Evolutionary conservation across 2,329 filamentous ascomycete species (phyloP), one percentile per base, ranked within the genome.

Genomic region (Hirsutella thompsonii): DNA sequence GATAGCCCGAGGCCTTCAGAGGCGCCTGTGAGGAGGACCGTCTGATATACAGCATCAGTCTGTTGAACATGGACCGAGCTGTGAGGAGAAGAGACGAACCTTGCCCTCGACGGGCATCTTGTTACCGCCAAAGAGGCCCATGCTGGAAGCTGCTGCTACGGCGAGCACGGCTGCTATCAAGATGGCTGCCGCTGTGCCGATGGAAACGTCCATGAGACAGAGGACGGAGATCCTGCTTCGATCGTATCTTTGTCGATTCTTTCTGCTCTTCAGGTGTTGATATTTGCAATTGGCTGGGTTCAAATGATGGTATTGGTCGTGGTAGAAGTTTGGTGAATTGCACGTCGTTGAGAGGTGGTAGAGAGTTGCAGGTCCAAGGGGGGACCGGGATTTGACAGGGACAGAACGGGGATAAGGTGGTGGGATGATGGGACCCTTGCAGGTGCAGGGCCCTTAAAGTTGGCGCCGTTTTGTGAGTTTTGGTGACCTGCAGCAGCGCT

Each of bases 1-100:
- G 78, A 77, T 50, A 80, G 78, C 44, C 92, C 92, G 82, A 95
- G 86, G 43, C 92, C 92, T 56, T 95, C 85, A 0, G 92, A 95
- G 26, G 81, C 88, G 37, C 92, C 92, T 1, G 92, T 98, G 40
- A 98, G 69, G 42, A 96, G 69, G 40, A 93, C 72, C 2, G 89
- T 94, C 88, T 94, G 38, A 10, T 20, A 40, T 9, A 11, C 26
- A 42, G 44, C 19, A 39, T 30, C 32, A 46, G 42, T 40, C 32
- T 5, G n/a, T 16, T 16, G 9, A 2, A 16, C 11, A 33, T n/a
- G 43, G 41, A n/a, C 35, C 40, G 38, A 41, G 38, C 30, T 40
- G 10, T 3, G 28, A 20, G 34, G 28, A 13, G 30, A 39, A 11
- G 13, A 14, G 3, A 55, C 67, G 39, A 59, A 92, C 89, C 70